phyloP scores from a whole-genome alignment of 306 rosid species.

The Potentilla sterilis region DNA sequence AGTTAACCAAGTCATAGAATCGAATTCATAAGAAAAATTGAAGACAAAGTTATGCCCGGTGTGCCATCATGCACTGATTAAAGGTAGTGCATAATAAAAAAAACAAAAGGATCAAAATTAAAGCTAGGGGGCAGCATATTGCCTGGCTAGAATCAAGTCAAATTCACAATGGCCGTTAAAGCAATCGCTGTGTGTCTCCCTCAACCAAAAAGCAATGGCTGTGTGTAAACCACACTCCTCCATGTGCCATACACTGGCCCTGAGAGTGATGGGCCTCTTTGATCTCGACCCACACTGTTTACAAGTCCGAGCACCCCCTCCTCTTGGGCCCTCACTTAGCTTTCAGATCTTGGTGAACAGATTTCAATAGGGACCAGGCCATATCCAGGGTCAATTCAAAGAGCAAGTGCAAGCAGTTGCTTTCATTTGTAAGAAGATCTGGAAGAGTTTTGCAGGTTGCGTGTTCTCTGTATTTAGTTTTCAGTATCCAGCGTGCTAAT shows the following conservation, averaged over 20 bases:
- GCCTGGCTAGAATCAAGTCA: slow-evolving; percentile 28
- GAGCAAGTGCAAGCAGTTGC: too few relatives aligned
- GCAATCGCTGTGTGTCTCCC: not conserved
- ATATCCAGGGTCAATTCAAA: not conserved
- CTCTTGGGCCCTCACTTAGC: slow-evolving; percentile 9
- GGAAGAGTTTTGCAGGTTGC: too few relatives aligned
- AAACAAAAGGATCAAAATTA: slow-evolving; percentile 7
- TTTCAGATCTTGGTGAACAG: not conserved
- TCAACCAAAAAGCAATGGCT: not conserved
- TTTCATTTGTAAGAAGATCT: too few relatives aligned
- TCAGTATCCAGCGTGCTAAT: too few relatives aligned
- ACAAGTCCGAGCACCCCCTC: not conserved
- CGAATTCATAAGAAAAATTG: not conserved
- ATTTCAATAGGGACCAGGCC: not conserved
- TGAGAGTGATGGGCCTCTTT: slow-evolving; percentile 17
- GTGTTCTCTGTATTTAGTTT: too few relatives aligned
- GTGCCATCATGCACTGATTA: slow-evolving; percentile 12
- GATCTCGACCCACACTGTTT: not conserved
- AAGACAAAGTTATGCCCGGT: not conserved
- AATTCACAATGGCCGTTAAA: slow-evolving; percentile 3
- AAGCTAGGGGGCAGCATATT: slow-evolving; percentile 11
- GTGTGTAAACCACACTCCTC: slow-evolving; percentile 28
- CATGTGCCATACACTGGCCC: slow-evolving; percentile 24
- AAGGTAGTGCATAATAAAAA: not conserved
- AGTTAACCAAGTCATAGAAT: not conserved